Evolutionary conservation across 106 monocot genomes (phyloP), one percentile per base, ranked within the genome.

Genomic region (Acorus gramineus): DNA sequence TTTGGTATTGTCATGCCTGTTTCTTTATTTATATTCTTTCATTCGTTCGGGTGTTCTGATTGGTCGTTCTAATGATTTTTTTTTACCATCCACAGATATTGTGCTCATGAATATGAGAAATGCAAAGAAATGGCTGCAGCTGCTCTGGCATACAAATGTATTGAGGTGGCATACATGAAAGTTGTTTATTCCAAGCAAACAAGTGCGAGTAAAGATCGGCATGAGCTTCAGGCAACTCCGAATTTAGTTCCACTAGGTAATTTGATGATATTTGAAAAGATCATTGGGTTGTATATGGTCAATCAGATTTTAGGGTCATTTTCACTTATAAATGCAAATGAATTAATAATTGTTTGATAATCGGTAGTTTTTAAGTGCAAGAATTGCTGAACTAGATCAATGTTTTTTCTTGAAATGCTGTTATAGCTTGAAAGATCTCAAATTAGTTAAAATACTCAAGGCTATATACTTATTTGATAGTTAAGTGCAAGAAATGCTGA

Each of bases 111-210:
- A 61, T 96, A 85, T 59, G 90, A 96, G 72, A 82, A 63, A 63
- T 67, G 62, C 65, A 96, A 87, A 71, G 76, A 87, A 64, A 90
- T 87, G 87, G 86, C 85, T 61, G 90, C 80, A 66, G 84, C 85
- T 65, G 79, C 95, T 51, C 74, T 96, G 49, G 95, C 95, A 72
- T 96, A 87, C 69, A 96, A 96, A 67, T 96, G 95, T 68, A 73
- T 90, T 54, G 95, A 90, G 80, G 95, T 96, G 55, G 95, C 95
- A 6, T 90, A 90, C 71, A 66, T 90, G 73, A 96, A 90, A 56
- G 80, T 83, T 81, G 85, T 90, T 43, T 96, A 80, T 65, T 83
- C 73, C 28, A 90, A 84, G 73, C 57, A 80, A 65, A 69, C 87
- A 13, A 50, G 53, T 82, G 85, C 90, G 69, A 79, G 57, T 56